phyloP scores from a whole-genome alignment of 2,329 filamentous ascomycete genomes.

The Penicillium sp. region DNA sequence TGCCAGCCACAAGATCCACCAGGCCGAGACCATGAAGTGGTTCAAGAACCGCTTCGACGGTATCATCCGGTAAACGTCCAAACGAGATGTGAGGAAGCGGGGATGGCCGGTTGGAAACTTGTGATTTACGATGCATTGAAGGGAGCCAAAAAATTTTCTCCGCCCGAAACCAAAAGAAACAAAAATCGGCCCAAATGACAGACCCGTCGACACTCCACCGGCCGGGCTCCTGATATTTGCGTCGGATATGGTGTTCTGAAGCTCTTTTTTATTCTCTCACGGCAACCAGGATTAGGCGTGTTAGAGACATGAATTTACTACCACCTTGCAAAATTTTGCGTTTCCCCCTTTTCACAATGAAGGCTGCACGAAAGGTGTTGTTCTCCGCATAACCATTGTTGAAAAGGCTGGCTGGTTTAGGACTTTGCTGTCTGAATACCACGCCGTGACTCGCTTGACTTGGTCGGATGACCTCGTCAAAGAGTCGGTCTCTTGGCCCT shows the following conservation, averaged over 20 bases:
- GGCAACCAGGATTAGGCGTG: slow-evolving; percentile 44
- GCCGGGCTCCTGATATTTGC: slow-evolving; percentile 28
- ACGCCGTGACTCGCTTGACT: slow-evolving; percentile 26
- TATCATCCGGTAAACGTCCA: slow-evolving; percentile 84
- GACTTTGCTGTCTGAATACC: slow-evolving; percentile 13
- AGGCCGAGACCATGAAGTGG: slow-evolving; percentile 96
- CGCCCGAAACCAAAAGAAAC: slow-evolving; percentile 24
- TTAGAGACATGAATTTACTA: slow-evolving; percentile 44
- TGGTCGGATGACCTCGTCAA: slow-evolving; percentile 21
- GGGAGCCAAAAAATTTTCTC: slow-evolving; percentile 28
- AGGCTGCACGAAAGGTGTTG: slow-evolving; percentile 61
- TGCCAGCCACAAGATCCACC: slow-evolving; percentile 87
- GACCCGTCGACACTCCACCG: slow-evolving; percentile 18
- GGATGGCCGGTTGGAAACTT: slow-evolving; percentile 31
- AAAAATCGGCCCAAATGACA: slow-evolving; percentile 26
- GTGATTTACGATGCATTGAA: slow-evolving; percentile 39
- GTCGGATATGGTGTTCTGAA: slow-evolving; percentile 34
- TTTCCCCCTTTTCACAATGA: slow-evolving; percentile 55
- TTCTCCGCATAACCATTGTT: slow-evolving; percentile 61
- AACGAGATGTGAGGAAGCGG: slow-evolving; percentile 26
- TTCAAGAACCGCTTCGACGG: slow-evolving; percentile 96
- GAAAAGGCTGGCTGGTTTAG: slow-evolving; percentile 38
- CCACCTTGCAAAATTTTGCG: slow-evolving; percentile 23
- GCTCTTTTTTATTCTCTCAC: slow-evolving; percentile 36
- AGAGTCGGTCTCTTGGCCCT: slow-evolving; percentile 23